phyloP scores from a whole-genome alignment of 1,139 yeast species.

The Yamadazyma trypodendri region DNA sequence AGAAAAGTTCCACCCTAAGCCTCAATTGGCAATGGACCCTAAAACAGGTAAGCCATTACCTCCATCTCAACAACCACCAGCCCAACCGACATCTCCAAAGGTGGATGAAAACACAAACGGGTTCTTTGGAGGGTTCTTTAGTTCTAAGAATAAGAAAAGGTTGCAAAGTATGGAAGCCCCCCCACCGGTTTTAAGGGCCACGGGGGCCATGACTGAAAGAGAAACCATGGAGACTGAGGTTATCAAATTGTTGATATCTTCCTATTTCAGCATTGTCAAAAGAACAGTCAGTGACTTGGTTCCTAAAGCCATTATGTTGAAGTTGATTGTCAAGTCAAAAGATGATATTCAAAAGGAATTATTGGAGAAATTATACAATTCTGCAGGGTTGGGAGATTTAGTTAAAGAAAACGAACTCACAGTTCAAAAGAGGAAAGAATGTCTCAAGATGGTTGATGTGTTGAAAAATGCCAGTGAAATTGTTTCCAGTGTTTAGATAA shows the following conservation, averaged over 20 bases:
- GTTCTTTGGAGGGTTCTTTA: conserved; percentile 93
- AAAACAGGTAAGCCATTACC: conserved; percentile 83
- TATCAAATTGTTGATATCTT: conserved; percentile 83
- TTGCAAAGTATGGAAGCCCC: conserved; percentile 97
- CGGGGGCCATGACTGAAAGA: conserved; percentile 92
- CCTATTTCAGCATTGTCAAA: conserved; percentile 90
- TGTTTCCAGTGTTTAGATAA: conserved; percentile 70
- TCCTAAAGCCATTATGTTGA: conserved; percentile 94
- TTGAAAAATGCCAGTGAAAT: conserved; percentile 87
- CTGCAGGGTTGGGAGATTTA: conserved; percentile 70
- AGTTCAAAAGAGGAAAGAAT: conserved; percentile 92
- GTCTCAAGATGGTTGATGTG: conserved; percentile 91
- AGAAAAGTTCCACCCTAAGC: conserved; percentile 82
- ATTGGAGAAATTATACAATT: conserved; percentile 80
- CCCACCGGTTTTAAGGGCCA: conserved; percentile 90
- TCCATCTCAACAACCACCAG: conserved; percentile 41
- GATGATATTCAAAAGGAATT: conserved; percentile 88
- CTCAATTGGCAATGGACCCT: conserved; percentile 83
- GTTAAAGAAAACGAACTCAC: conserved; percentile 92
- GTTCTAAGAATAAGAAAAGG: conserved; percentile 90
- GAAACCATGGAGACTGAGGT: conserved; percentile 97
- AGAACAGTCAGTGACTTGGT: conserved; percentile 90
- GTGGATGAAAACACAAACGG: conserved; percentile 55
- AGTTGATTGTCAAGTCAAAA: conserved; percentile 80
- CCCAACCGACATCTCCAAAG: conserved; percentile 21